Evolutionary conservation across 169 alveolate genomes (phyloP).

Genomic region (Plasmodium gallinaceum): DNA sequence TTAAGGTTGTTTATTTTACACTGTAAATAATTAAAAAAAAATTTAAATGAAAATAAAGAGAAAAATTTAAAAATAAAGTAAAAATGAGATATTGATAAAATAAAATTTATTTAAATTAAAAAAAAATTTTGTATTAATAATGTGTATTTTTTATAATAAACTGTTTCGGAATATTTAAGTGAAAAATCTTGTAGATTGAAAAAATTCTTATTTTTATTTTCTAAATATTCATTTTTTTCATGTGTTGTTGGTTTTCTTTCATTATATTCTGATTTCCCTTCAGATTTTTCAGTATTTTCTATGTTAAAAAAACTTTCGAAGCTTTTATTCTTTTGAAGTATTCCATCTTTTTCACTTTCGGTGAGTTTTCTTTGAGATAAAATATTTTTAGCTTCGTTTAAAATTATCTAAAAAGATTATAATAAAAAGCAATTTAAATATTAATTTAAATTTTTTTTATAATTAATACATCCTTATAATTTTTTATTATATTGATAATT

Average conservation of each 20-base stretch:
- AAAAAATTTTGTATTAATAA: background rate
- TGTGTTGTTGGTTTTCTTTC: background rate
- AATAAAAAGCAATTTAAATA: too few relatives aligned
- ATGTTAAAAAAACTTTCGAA: background rate
- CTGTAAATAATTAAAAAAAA: constrained; percentile 23
- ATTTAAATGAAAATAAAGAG: background rate
- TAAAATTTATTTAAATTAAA: background rate
- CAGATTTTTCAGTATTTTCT: background rate
- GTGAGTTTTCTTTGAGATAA: constrained; percentile 35
- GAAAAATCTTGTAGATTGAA: constrained; percentile 38
- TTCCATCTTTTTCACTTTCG: constrained; percentile 15
- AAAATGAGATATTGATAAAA: background rate
- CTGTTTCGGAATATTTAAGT: constrained; percentile 46
- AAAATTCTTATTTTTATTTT: constrained; percentile 16
- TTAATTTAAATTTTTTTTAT: background rate
- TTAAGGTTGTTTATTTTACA: constrained; percentile 39
- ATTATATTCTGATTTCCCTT: background rate
- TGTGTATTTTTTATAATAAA: constrained; percentile 16
- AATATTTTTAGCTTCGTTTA: constrained; percentile 45
- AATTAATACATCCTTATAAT: background rate
- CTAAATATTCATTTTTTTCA: constrained; percentile 11
- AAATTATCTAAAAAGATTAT: constrained; percentile 23
- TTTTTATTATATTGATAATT: background rate
- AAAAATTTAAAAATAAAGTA: background rate
- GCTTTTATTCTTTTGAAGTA: background rate